Base-by-base conservation (phyloP, 306 rosid genomes). In the Ammopiptanthus mongolicus region DNA sequence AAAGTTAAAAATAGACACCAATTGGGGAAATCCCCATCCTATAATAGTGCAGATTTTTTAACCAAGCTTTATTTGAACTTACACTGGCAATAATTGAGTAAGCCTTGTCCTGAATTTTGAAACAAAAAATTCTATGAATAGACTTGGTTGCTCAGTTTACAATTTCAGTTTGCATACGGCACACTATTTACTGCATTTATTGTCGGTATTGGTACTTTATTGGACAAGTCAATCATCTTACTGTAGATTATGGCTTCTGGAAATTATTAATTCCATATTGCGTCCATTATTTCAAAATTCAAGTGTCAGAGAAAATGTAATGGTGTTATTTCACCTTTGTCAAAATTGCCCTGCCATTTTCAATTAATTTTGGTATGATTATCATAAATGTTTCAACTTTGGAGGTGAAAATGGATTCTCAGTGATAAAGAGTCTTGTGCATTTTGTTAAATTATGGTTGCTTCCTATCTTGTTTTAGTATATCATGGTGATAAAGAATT, bases 391-490 rank as follows among this genome's bases (percentile, higher is more conserved):
- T 64, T 19, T 53, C 61, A 47, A 7, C 57, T 61, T 62, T 64
- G 28, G 46, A 34, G 61, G 63, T 37, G 47, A 57, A 51, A 33
- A 69, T 75, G 31, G 65, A 39, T 56, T 65, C 31, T 29, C 70
- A 41, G 60, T 44, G 33, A 60, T 58, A n/a, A n/a, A 22, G 8
- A 65, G 53, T 80, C 74, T 66, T 51, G 50, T 37, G 23, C 62
- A 67, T 59, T 59, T 64, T 68, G 62, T 17, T 46, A 21, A 50
- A 66, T 59, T 68, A 31, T 72, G 29, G 33, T 62, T 57, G 57
- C 61, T 69, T 80, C 79, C 50, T 69, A 56, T 76, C 60, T 53
- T 76, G 17, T 80, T 62, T 11, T 33, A 6, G 72, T 60, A 52
- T 44, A 65, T 48, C 21, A 28, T 69, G 78, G 44, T 86, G 60